Evolutionary conservation across 768 basidiomycete genomes (phyloP), one percentile per base, ranked within the genome.

Genomic region (Lactifluus pinguis): DNA sequence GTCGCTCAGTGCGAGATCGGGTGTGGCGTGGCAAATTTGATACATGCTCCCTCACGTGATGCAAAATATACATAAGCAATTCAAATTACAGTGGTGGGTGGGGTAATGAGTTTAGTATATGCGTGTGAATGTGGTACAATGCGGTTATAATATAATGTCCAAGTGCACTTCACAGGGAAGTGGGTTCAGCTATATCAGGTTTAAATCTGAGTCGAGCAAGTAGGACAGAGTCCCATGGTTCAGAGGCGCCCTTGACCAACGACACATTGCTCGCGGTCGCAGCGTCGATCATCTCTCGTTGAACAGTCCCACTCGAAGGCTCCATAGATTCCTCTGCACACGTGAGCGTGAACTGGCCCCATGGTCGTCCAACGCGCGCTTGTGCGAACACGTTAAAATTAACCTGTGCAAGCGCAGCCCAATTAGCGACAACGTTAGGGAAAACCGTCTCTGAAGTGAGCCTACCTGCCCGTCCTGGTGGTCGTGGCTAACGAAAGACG

Each of bases 291-390:
- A 68, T 67, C 14, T 75, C 75, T 53, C 83, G 78, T 52, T 76
- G 73, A 64, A 83, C 83, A 2, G 70, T 72, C 14, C 72, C 71
- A 41, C 70, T 65, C 21, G 75, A 76, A 4, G 71, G 71, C 10
- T 75, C 68, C 9, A 76, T 67, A 14, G 63, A 25, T 34, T 80
- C 47, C 34, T 54, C 65, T 15, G 63, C 76, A 0, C 76, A 78
- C 4, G 69, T 85, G 80, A 52, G 81, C 3, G 83, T 81, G 69
- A 89, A 90, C 15, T 78, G 77, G 7, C 90, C 90, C 90, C 90
- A 93, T 1, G 83, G 80, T 48, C 83, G 78, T 4, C 84, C 83
- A 34, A 68, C 67, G 59, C 72, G 76, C 3, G 79, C 73, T 13
- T 72, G 63, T 3, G 80, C 73, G 68, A 82, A 85, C 13, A 89